phyloP scores from a whole-genome alignment of 768 basidiomycete species.

The Lyophyllum semitale region DNA sequence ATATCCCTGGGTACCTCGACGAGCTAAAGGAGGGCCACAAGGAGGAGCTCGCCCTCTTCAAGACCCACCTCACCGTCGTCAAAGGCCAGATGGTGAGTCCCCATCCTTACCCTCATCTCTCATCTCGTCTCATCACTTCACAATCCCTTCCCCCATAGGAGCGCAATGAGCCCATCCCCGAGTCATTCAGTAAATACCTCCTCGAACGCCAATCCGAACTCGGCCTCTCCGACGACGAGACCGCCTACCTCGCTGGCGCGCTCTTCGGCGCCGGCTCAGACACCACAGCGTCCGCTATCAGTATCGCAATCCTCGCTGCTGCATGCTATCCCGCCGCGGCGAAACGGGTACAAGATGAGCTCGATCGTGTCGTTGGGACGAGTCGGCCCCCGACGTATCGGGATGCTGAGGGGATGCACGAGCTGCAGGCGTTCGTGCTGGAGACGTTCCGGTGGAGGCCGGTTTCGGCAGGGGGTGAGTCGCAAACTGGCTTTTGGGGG shows the following conservation, averaged over 20 bases:
- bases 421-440: slow-evolving; percentile 50
- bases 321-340: slow-evolving; percentile 58
- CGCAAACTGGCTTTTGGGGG: neutral
- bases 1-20: slow-evolving; percentile 63
- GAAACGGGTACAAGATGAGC: slow-evolving; percentile 49
- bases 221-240: slow-evolving; percentile 56
- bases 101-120: neutral
- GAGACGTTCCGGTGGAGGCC: slow-evolving; percentile 56
- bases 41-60: slow-evolving; percentile 59
- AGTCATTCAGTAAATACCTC: slow-evolving; percentile 60
- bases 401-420: slow-evolving; percentile 22
- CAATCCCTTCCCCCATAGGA: slow-evolving; percentile 22
- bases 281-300: slow-evolving; percentile 63
- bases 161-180: slow-evolving; percentile 34
- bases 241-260: slow-evolving; percentile 62
- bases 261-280: slow-evolving; percentile 72
- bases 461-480: slow-evolving; percentile 47
- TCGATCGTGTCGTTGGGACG: slow-evolving; percentile 53
- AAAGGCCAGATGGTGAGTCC: slow-evolving; percentile 42
- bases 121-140: neutral
- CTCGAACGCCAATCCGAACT: slow-evolving; percentile 56
- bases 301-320: slow-evolving; percentile 57
- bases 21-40: slow-evolving; percentile 56
- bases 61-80: slow-evolving; percentile 49
- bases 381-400: slow-evolving; percentile 22